phyloP scores from a whole-genome alignment of 352 stramenopile genomes.

The Phytophthora multivora region DNA sequence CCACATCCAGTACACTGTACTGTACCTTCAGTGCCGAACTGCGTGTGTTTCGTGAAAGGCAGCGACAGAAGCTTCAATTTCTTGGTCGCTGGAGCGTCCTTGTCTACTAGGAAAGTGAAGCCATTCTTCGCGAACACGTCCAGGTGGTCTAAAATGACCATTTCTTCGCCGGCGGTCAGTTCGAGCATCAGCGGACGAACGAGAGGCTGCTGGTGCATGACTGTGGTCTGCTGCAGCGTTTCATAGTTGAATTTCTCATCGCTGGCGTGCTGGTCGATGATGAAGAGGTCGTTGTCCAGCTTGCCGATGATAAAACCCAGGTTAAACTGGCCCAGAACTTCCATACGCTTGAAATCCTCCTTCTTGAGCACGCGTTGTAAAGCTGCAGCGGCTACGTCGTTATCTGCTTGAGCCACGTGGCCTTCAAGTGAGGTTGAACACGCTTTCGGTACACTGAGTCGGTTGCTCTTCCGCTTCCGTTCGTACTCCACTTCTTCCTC shows the following conservation, averaged over 20 bases:
- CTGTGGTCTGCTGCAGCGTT: conserved; percentile 79
- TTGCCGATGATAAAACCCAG: conserved; percentile 96
- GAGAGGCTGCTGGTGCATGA: conserved; percentile 96
- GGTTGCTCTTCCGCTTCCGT: conserved; percentile 31
- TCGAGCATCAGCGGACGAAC: conserved; percentile 92
- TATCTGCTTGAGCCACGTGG: conserved; percentile 25
- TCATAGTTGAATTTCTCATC: conserved; percentile 94
- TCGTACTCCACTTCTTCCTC: conserved; percentile 47
- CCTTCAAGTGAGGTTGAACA: conserved; percentile 39
- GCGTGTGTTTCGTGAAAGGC: conserved; percentile 88
- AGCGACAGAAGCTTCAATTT: conserved; percentile 79
- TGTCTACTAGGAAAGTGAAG: conserved; percentile 83
- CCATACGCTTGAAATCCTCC: conserved; percentile 92
- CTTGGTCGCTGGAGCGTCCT: conserved; percentile 48
- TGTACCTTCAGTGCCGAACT: conserved; percentile 83
- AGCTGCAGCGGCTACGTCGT: conserved; percentile 50
- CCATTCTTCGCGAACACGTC: conserved; percentile 95
- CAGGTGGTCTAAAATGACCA: conserved; percentile 94
- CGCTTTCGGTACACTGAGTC: conserved; percentile 39
- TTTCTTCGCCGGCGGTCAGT: conserved; percentile 92
- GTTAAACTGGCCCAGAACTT: conserved; percentile 97
- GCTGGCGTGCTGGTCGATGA: conserved; percentile 99
- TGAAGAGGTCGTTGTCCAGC: conserved; percentile 94
- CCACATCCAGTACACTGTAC: neutral
- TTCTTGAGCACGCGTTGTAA: conserved; percentile 87